Evolutionary conservation across 208 protist species (phyloP), one percentile per base, ranked within the genome.

Genomic region (Strigomonas culicis): DNA sequence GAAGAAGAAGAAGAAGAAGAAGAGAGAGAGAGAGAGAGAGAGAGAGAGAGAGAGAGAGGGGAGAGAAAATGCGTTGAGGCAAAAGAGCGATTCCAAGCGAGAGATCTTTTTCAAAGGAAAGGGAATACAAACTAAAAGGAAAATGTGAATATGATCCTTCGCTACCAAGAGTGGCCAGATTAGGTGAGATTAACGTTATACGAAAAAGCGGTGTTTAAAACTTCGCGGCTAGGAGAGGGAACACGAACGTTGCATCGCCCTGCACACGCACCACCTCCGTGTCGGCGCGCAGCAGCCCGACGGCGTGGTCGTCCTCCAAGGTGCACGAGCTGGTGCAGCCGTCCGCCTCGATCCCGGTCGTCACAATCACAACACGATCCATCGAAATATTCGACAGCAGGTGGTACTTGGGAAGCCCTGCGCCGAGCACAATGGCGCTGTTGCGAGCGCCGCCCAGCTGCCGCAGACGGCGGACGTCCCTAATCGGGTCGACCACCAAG

Each of bases 401-500:
- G 59, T 92, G 76, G 63, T 96, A 77, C 71, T 94, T 94, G 6
- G 91, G 86, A 6, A 96, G 71, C 0, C 91, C 91, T 13, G 74
- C 91, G 15, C 91, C 91, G 2, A 96, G 74, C 6, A 94, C 75
- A 59, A 96, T 91, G 22, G 74, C 82, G 15, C 61, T 72, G 53
- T 81, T 83, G n/a, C 66, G 73, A 21, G 70, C 70, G 0, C 17
- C 43, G 3, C 25, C 4, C 10, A 70, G 46, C 6, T 44, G 41
- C 13, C 80, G 77, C 59, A 97, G 73, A 34, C 70, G 74, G 52
- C 65, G 68, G 21, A 98, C 80, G 59, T 98, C 97, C 34, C 55
- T 27, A 4, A 98, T 75, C 3, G 99, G 79, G 75, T 99, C 98
- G 1, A 99, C 68, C 0, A 98, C 82, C 13, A 99, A 82, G 4